Conservation (phyloP, 352 stramenopile genomes). For the Peronosclerospora sorghi region DNA sequence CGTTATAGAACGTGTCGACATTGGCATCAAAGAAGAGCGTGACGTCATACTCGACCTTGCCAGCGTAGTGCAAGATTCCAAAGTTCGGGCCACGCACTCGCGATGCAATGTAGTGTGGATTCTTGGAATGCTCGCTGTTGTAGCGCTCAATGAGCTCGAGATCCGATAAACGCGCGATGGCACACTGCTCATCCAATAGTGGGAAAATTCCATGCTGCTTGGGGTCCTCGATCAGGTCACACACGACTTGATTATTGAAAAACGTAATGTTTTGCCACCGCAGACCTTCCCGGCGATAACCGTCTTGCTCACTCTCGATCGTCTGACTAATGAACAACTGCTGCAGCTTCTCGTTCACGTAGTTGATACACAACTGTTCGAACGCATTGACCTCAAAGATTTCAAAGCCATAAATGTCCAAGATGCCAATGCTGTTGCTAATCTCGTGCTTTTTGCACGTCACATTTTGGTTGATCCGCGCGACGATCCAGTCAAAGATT, state of each 20-base stretch:
- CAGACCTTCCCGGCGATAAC: conserved; percentile 64
- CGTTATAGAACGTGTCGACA: conserved; percentile 79
- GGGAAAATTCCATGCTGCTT: conserved; percentile 77
- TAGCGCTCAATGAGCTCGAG: conserved; percentile 70
- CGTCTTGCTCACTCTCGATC: conserved; percentile 67
- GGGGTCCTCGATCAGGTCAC: conserved; percentile 79
- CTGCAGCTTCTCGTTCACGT: conserved; percentile 85
- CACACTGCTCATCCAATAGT: conserved; percentile 71
- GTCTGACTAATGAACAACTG: conserved; percentile 83
- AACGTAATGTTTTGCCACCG: conserved; percentile 69
- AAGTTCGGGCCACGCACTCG: conserved; percentile 64
- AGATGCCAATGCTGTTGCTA: conserved; percentile 75
- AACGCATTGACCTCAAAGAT: conserved; percentile 87
- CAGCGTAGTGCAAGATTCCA: conserved; percentile 75
- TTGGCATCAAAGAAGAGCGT: conserved; percentile 79
- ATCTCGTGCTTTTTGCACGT: conserved; percentile 47
- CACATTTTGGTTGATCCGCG: conserved; percentile 78
- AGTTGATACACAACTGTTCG: conserved; percentile 87
- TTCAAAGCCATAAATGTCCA: conserved; percentile 88
- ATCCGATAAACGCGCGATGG: conserved; percentile 57
- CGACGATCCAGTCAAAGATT: conserved; percentile 85
- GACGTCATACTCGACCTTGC: conserved; percentile 82
- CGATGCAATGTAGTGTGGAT: conserved; percentile 69
- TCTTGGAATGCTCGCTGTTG: conserved; percentile 51
- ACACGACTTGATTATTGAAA: conserved; percentile 85